These are phyloP conservation scores for Cystobasidiopsis lactophilus DNA, from an alignment of 768 basidiomycete species.

Conservation along the genomic window DNA sequence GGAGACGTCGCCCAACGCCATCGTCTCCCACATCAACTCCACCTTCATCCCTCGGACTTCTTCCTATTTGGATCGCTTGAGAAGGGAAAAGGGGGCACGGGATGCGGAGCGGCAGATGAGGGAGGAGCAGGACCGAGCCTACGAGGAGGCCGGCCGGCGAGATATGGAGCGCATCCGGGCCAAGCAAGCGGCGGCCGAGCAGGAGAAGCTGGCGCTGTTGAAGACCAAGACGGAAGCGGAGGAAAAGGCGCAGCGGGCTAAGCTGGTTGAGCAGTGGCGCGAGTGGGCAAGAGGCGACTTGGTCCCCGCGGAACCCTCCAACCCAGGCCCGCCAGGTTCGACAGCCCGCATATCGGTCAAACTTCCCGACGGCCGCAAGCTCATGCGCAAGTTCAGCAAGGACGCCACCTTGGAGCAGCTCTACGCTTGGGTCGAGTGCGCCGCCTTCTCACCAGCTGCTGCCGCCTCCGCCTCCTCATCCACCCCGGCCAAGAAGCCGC, in stretches of 20 bases:
- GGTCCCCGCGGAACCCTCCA: constrained; percentile 24
- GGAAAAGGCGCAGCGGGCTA: constrained; percentile 19
- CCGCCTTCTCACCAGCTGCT: constrained; percentile 27
- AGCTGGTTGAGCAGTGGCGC: constrained; percentile 30
- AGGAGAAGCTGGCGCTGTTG: constrained; percentile 24
- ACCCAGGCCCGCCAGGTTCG: constrained; percentile 22
- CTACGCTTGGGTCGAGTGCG: constrained; percentile 48
- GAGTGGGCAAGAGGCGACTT: constrained; percentile 37
- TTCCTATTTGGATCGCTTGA: constrained; percentile 49
- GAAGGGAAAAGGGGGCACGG: constrained; percentile 25
- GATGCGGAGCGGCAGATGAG: constrained; percentile 40
- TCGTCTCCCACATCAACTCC: constrained; percentile 44
- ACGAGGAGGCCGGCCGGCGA: constrained; percentile 38
- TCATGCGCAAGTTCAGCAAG: constrained; percentile 37
- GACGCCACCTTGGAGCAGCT: constrained; percentile 37
- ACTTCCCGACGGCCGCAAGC: constrained; percentile 34
- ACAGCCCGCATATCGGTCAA: constrained; percentile 37
- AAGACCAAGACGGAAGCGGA: constrained; percentile 21
- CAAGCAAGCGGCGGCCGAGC: constrained; percentile 32
- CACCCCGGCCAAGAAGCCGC: neutral
- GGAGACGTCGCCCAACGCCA: constrained; percentile 40
- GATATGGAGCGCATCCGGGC: constrained; percentile 49
- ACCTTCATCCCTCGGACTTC: constrained; percentile 59
- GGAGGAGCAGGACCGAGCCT: constrained; percentile 52
- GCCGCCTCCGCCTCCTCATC: constrained; percentile 10